phyloP scores from a whole-genome alignment of 1,139 yeast genomes.

The Magnusiomyces ingens region DNA sequence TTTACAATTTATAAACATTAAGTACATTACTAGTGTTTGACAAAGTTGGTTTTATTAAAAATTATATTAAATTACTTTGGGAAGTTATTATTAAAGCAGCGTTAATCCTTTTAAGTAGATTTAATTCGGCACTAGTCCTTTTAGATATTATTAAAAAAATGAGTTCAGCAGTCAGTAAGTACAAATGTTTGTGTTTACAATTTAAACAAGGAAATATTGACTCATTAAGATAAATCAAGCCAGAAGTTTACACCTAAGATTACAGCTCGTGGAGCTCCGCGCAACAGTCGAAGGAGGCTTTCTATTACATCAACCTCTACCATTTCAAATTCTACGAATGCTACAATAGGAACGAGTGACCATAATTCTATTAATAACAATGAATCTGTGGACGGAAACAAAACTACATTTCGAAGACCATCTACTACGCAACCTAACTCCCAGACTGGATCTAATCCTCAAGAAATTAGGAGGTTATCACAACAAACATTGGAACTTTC shows the following conservation, averaged over 20 bases:
- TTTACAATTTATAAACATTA: too few species aligned
- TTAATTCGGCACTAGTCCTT: too few species aligned
- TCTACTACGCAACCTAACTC: not conserved
- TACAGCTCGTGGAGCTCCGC: not conserved
- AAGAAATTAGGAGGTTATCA: not conserved
- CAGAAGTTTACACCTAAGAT: constrained; percentile 15
- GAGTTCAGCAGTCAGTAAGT: constrained; percentile 7
- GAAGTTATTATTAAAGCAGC: too few species aligned
- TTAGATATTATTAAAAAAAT: too few species aligned
- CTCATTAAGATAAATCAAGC: constrained; percentile 16
- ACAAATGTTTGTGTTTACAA: not conserved
- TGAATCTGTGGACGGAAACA: not conserved
- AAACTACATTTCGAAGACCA: not conserved
- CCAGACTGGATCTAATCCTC: not conserved
- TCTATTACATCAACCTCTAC: not conserved
- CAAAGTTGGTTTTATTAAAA: too few species aligned
- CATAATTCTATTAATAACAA: not conserved
- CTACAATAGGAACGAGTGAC: not conserved
- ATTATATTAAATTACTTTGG: too few species aligned
- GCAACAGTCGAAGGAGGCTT: not conserved
- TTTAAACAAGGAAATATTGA: not conserved
- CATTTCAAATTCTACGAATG: not conserved
- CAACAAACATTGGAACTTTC: constrained; percentile 1
- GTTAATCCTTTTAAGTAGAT: too few species aligned
- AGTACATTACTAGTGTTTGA: too few species aligned